Conservation (phyloP, 129 eudicot genomes). For the Arctium minus region DNA sequence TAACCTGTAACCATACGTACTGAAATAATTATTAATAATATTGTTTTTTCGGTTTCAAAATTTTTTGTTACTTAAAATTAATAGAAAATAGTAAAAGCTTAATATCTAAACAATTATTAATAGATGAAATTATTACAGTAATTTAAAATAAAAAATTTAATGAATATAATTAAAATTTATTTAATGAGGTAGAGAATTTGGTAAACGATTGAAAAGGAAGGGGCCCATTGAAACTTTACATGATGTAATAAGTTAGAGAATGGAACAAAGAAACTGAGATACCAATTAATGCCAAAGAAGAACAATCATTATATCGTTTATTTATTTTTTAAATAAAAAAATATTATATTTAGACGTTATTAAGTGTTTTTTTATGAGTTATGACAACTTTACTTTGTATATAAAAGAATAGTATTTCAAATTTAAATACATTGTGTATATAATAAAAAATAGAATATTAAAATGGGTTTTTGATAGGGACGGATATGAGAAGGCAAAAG, state of each 20-base stretch:
- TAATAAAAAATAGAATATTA: too few species aligned
- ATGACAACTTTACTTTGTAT: too few species aligned
- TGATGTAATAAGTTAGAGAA: slow-evolving; percentile 26
- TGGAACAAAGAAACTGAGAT: slow-evolving; percentile 21
- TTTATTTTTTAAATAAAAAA: neutral
- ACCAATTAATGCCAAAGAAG: slow-evolving; percentile 8
- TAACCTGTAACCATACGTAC: neutral
- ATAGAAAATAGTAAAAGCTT: too few species aligned
- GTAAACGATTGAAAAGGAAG: neutral
- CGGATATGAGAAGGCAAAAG: slow-evolving; percentile 24
- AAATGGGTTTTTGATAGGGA: slow-evolving; percentile 3
- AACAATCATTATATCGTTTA: neutral
- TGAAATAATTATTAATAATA: neutral
- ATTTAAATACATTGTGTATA: too few species aligned
- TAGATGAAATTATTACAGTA: too few species aligned
- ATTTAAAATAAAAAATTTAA: too few species aligned
- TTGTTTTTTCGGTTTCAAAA: neutral
- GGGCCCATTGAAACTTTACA: slow-evolving; percentile 17
- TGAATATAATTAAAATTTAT: neutral
- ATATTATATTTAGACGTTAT: too few species aligned
- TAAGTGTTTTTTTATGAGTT: too few species aligned
- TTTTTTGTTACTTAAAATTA: too few species aligned
- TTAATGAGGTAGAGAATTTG: neutral
- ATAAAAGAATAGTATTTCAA: too few species aligned
- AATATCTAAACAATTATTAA: too few species aligned